phyloP scores from a whole-genome alignment of 331 rosid species.

The Acacia pycnantha region DNA sequence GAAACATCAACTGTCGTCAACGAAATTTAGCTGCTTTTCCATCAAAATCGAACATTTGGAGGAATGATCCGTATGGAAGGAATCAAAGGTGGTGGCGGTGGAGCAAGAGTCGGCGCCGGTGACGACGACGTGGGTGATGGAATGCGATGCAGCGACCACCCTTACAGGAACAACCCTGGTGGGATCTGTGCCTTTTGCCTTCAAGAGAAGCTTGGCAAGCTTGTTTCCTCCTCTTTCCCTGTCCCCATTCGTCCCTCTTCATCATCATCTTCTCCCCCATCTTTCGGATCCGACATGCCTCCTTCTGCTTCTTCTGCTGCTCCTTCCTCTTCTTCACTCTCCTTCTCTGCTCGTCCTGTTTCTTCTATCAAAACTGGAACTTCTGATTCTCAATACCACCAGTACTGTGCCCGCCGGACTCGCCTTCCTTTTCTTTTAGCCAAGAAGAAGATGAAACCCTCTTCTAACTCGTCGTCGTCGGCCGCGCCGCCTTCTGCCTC shows the following conservation, averaged over 20 bases:
- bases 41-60: neutral
- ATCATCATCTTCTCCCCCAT: conserved; percentile 49
- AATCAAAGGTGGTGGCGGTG: conserved; percentile 38
- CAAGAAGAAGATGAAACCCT: conserved; percentile 52
- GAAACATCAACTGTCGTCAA: neutral
- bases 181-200: conserved; percentile 95
- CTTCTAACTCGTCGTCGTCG: neutral
- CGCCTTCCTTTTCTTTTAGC: conserved; percentile 66
- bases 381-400: conserved; percentile 21
- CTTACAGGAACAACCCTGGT: conserved; percentile 59
- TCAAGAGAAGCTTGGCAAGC: conserved; percentile 88
- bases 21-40: neutral
- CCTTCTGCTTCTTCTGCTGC: neutral
- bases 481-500: conserved; percentile 23
- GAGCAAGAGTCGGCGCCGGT: conserved; percentile 35
- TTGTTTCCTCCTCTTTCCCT: conserved; percentile 79
- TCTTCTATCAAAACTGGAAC: conserved; percentile 8
- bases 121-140: conserved; percentile 60
- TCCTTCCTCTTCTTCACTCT: neutral
- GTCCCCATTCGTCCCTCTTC: conserved; percentile 44
- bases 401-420: conserved; percentile 35
- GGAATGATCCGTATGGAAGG: conserved; percentile 43
- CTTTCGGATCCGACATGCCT: conserved; percentile 53
- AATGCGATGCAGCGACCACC: conserved; percentile 81
- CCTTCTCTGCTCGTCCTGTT: conserved; percentile 28